A percentile compares a stretch with the other conserved stretches of the same genome.
Evolutionary conservation across 2,329 filamentous ascomycete species (phyloP).

Genomic region (Biscogniauxia sp.): DNA sequence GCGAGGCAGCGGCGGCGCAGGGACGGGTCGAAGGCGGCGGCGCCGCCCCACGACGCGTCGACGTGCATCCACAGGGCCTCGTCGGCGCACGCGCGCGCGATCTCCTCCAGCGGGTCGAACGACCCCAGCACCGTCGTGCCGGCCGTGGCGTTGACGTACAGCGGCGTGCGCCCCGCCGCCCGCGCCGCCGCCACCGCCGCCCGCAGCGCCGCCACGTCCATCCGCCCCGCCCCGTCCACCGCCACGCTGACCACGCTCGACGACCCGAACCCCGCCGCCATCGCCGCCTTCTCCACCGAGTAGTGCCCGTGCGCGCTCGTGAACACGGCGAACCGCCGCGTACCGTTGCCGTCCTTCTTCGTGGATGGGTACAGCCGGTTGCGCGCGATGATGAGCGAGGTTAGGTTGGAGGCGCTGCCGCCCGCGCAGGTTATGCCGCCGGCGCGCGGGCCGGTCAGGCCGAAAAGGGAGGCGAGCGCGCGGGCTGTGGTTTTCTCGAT

Average conservation of each 20-base stretch:
- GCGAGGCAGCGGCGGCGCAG: constrained; percentile 59
- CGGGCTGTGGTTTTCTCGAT: constrained; percentile 82
- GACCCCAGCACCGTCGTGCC: constrained; percentile 91
- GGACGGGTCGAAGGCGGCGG: constrained; percentile 65
- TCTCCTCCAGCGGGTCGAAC: constrained; percentile 74
- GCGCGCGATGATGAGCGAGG: constrained; percentile 71
- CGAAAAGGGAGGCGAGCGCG: constrained; percentile 73
- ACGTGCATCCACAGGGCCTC: constrained; percentile 88
- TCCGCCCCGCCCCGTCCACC: constrained; percentile 69
- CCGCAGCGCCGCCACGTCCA: constrained; percentile 66
- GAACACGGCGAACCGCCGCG: constrained; percentile 73
- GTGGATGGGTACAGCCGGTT: constrained; percentile 80
- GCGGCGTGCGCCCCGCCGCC: constrained; percentile 67
- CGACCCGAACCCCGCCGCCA: constrained; percentile 81
- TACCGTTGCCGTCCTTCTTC: constrained; percentile 68
- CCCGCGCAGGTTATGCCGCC: constrained; percentile 63
- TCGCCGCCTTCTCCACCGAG: constrained; percentile 90
- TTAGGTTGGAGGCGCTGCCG: constrained; percentile 68
- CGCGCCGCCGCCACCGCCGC: constrained; percentile 60
- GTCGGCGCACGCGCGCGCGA: constrained; percentile 67
- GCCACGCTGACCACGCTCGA: constrained; percentile 70
- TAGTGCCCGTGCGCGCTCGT: constrained; percentile 92
- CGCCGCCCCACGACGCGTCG: constrained; percentile 88
- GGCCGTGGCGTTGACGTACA: constrained; percentile 94
- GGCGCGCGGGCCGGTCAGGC: constrained; percentile 64